phyloP scores from a whole-genome alignment of 306 rosid species.

The Trichosanthes truncata region DNA sequence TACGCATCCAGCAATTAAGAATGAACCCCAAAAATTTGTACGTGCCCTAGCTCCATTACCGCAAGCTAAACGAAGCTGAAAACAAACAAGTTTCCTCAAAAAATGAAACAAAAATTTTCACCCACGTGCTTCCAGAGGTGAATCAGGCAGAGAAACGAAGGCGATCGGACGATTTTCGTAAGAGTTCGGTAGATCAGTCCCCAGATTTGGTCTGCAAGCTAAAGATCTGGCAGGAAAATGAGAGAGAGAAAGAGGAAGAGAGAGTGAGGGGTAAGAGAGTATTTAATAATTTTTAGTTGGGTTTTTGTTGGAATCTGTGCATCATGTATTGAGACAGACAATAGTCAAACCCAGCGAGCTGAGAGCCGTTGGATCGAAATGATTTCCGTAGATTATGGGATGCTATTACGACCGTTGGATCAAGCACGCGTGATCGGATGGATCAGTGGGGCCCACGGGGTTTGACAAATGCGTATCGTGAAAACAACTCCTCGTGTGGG shows the following conservation, averaged over 20 bases:
- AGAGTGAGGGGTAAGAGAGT: conserved; percentile 3
- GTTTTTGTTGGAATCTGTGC: conserved; percentile 22
- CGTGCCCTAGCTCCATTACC: background rate
- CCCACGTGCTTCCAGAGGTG: background rate
- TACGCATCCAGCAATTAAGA: background rate
- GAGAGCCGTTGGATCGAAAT: conserved; percentile 74
- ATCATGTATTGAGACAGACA: conserved; percentile 21
- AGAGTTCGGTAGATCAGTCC: conserved; percentile 23
- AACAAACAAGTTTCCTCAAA: background rate
- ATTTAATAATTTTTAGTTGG: conserved; percentile 7
- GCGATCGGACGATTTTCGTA: conserved; percentile 4
- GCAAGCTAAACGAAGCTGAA: background rate
- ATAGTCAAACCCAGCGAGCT: conserved; percentile 40
- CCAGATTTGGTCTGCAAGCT: conserved; percentile 24
- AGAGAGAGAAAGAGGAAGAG: conserved; percentile 7
- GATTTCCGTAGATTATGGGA: conserved; percentile 70
- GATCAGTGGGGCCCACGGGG: conserved; percentile 41
- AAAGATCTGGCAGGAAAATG: conserved; percentile 22
- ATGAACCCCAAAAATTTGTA: background rate
- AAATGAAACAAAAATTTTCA: background rate
- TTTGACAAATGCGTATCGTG: conserved; percentile 40
- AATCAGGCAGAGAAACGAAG: conserved; percentile 2
- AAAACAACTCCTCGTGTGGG: conserved; percentile 13
- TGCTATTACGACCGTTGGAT: conserved; percentile 48
- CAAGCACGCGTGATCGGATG: conserved; percentile 72